phyloP scores from a whole-genome alignment of 2,329 filamentous ascomycete species.

The Arthrobotrys sphaeroides region DNA sequence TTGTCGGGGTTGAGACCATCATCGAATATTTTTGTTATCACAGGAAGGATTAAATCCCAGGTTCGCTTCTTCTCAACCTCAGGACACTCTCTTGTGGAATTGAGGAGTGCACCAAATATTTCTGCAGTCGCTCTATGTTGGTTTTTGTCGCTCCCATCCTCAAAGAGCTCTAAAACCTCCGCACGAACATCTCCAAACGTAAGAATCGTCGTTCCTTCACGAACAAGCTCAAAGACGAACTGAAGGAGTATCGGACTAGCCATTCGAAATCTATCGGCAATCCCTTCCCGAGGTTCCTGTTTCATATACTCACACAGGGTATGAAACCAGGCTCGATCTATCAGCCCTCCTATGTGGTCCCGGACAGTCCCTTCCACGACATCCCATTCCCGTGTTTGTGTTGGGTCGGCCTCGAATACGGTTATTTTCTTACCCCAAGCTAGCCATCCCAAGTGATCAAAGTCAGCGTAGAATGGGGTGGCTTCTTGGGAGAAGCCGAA shows the following conservation, averaged over 20 bases:
- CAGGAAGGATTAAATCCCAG: slow-evolving; percentile 90
- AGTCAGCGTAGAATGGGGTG: slow-evolving; percentile 88
- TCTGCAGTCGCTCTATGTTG: slow-evolving; percentile 95
- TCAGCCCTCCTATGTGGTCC: slow-evolving; percentile 78
- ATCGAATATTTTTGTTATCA: slow-evolving; percentile 84
- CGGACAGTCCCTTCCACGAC: slow-evolving; percentile 78
- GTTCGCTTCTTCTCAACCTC: slow-evolving; percentile 78
- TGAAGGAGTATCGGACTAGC: slow-evolving; percentile 85
- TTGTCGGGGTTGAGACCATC: slow-evolving; percentile 96
- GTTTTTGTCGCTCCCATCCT: slow-evolving; percentile 94
- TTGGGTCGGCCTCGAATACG: slow-evolving; percentile 77
- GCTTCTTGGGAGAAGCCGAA: slow-evolving; percentile 78
- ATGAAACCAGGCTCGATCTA: slow-evolving; percentile 85
- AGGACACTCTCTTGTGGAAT: slow-evolving; percentile 74
- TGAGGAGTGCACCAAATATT: slow-evolving; percentile 85
- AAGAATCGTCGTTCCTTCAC: slow-evolving; percentile 77
- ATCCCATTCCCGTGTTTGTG: slow-evolving; percentile 76
- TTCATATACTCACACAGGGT: slow-evolving; percentile 93
- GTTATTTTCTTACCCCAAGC: slow-evolving; percentile 91
- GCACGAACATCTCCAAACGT: slow-evolving; percentile 90
- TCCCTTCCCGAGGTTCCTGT: slow-evolving; percentile 87
- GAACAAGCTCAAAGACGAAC: slow-evolving; percentile 88
- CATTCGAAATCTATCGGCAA: slow-evolving; percentile 87
- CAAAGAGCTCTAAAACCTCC: slow-evolving; percentile 79
- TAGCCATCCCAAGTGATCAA: slow-evolving; percentile 93